phyloP scores from a whole-genome alignment of 805 yeast genomes.

The Tetrapisispora taiwanensis region DNA sequence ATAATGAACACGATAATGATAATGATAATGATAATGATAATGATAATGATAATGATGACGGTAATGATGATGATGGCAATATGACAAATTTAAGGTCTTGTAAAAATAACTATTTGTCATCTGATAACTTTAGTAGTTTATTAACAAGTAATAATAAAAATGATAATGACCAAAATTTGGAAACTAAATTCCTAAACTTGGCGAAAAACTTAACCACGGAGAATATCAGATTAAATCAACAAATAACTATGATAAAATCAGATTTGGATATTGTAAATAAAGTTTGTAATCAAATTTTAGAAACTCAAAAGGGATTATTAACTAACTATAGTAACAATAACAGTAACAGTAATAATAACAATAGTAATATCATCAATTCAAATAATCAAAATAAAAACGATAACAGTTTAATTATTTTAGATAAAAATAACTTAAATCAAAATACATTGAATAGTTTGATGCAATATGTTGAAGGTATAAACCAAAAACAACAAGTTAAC shows the following conservation, averaged over 20 bases:
- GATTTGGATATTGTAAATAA: constrained; percentile 20
- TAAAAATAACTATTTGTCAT: background rate
- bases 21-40: background rate
- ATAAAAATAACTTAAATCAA: constrained; percentile 17
- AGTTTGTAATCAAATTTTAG: constrained; percentile 22
- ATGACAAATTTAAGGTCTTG: background rate
- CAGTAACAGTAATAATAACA: constrained; percentile 1
- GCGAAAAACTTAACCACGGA: constrained; percentile 25
- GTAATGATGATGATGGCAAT: background rate
- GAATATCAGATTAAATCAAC: constrained; percentile 24
- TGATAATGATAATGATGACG: background rate
- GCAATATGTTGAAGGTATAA: constrained; percentile 10
- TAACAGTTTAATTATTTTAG: constrained; percentile 16
- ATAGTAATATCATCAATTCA: background rate
- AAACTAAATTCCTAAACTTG: constrained; percentile 17
- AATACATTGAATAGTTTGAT: constrained; percentile 14
- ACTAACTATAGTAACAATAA: constrained; percentile 4
- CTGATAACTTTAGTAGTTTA: background rate
- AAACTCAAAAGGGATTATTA: constrained; percentile 16
- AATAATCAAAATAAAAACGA: background rate
- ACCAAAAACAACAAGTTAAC: background rate
- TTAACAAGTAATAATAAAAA: background rate
- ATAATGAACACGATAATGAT: background rate
- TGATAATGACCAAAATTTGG: constrained; percentile 3
- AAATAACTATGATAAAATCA: constrained; percentile 19